phyloP scores from a whole-genome alignment of 2,329 filamentous ascomycete genomes.

The Epichloe amarillans region DNA sequence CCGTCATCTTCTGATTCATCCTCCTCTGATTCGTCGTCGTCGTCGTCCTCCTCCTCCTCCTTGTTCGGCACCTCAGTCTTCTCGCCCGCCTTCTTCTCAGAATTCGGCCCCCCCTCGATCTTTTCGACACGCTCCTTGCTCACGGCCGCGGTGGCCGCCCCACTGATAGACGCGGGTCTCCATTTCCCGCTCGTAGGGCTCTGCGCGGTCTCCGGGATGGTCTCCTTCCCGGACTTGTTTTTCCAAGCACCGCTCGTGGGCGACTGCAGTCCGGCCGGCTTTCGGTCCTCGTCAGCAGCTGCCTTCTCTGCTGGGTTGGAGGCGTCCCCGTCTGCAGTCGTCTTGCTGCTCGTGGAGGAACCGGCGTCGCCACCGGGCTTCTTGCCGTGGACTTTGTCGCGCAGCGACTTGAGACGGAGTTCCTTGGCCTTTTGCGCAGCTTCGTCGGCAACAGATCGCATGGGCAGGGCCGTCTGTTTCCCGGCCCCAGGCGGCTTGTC shows the following conservation, averaged over 20 bases:
- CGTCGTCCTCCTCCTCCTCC: slow-evolving; percentile 4
- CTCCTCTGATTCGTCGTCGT: slow-evolving; percentile 8
- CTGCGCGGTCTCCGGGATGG: slow-evolving; percentile 9
- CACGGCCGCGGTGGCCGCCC: slow-evolving; percentile 14
- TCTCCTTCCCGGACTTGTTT: background rate
- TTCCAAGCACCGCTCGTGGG: slow-evolving; percentile 6
- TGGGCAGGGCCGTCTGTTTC: slow-evolving; percentile 22
- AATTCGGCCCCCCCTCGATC: slow-evolving; percentile 22
- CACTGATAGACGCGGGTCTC: background rate
- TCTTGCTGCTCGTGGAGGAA: background rate
- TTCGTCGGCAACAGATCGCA: slow-evolving; percentile 49
- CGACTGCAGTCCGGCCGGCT: slow-evolving; percentile 18
- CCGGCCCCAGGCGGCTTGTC: slow-evolving; percentile 13
- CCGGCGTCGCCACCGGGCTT: slow-evolving; percentile 13
- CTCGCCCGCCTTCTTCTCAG: slow-evolving; percentile 13
- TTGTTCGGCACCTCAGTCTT: slow-evolving; percentile 10
- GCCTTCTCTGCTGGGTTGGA: slow-evolving; percentile 4
- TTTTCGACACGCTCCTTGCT: slow-evolving; percentile 25
- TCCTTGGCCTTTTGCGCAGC: slow-evolving; percentile 52
- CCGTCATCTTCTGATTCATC: slow-evolving; percentile 14
- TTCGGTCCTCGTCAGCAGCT: slow-evolving; percentile 5
- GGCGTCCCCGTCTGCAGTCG: background rate
- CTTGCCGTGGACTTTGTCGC: slow-evolving; percentile 42
- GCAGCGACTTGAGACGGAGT: slow-evolving; percentile 37
- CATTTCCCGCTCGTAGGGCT: slow-evolving; percentile 8